A percentile compares a stretch with the other conserved stretches of the same genome.
Conservation (phyloP, 495 filamentous ascomycete genomes). For the Annulohypoxylon moriforme region DNA sequence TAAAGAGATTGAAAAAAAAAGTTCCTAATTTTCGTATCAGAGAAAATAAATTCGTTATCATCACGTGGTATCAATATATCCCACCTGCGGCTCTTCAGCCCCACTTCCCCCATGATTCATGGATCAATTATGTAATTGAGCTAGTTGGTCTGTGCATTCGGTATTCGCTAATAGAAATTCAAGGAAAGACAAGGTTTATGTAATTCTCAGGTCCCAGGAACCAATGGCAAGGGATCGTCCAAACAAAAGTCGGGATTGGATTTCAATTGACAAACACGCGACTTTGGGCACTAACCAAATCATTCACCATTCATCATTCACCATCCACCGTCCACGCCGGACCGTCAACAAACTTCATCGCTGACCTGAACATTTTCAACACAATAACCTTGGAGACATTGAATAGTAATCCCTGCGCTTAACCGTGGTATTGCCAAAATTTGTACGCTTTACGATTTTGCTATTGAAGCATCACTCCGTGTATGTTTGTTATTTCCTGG, state of each 20-base stretch:
- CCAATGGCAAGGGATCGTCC: slow-evolving; percentile 18
- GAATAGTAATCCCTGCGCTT: not conserved
- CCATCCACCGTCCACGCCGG: not conserved
- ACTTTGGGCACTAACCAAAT: slow-evolving; percentile 38
- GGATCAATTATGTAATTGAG: slow-evolving; percentile 10
- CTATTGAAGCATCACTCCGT: slow-evolving; percentile 6
- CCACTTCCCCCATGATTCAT: slow-evolving; percentile 12
- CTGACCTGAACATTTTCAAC: not conserved
- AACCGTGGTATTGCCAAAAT: not conserved
- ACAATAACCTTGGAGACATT: not conserved
- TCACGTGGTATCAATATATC: slow-evolving; percentile 33
- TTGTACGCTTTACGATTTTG: not conserved
- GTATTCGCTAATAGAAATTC: slow-evolving; percentile 5
- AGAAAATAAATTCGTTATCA: slow-evolving; percentile 24
- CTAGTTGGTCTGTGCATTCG: not conserved
- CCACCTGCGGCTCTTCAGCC: slow-evolving; percentile 41
- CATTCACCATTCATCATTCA: slow-evolving; percentile 4
- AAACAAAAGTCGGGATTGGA: slow-evolving; percentile 12
- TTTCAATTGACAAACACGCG: slow-evolving; percentile 32
- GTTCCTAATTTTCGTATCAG: slow-evolving; percentile 24
- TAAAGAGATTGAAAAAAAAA: slow-evolving; percentile 37
- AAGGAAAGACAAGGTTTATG: not conserved
- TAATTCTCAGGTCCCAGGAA: slow-evolving; percentile 26
- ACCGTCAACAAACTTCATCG: slow-evolving; percentile 11
- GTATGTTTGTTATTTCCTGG: slow-evolving; percentile 18